Evolutionary conservation across 805 yeast species (phyloP).

Genomic region (Myxozyma lipomycoides): DNA sequence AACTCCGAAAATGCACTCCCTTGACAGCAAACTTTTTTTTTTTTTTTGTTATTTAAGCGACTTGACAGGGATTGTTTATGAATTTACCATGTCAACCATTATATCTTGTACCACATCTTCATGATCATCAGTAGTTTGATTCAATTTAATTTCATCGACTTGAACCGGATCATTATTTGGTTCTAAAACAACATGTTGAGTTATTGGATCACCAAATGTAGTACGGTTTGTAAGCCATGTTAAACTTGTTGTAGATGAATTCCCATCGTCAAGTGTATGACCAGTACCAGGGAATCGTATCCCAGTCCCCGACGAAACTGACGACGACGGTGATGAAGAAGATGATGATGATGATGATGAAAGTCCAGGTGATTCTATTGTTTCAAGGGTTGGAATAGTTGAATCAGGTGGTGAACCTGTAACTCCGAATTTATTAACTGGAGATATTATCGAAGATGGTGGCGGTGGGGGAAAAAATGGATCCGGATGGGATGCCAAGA

Average conservation of each 20-base stretch:
- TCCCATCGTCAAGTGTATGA: conserved; percentile 10
- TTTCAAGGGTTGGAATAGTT: background rate
- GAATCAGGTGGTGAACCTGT: background rate
- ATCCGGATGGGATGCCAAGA: conserved; percentile 10
- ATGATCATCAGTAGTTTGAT: background rate
- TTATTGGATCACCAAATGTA: conserved; percentile 1
- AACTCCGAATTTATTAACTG: conserved; percentile 1
- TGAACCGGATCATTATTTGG: background rate
- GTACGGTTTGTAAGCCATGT: conserved; percentile 1
- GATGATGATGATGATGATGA: conserved; percentile 1
- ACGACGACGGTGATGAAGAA: background rate
- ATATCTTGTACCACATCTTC: no score
- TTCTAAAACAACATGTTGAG: no score
- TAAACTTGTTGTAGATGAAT: background rate
- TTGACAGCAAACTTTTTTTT: no score
- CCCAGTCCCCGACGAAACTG: background rate
- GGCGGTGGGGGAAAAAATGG: conserved; percentile 3
- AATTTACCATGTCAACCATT: no score
- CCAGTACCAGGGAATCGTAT: conserved; percentile 20
- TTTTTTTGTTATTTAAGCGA: no score
- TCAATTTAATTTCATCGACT: background rate
- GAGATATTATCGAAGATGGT: background rate
- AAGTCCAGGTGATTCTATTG: background rate
- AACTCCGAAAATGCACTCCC: no score
- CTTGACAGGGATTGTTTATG: no score